phyloP scores from a whole-genome alignment of 139 green algal species.

The Desmodesmus armatus region DNA sequence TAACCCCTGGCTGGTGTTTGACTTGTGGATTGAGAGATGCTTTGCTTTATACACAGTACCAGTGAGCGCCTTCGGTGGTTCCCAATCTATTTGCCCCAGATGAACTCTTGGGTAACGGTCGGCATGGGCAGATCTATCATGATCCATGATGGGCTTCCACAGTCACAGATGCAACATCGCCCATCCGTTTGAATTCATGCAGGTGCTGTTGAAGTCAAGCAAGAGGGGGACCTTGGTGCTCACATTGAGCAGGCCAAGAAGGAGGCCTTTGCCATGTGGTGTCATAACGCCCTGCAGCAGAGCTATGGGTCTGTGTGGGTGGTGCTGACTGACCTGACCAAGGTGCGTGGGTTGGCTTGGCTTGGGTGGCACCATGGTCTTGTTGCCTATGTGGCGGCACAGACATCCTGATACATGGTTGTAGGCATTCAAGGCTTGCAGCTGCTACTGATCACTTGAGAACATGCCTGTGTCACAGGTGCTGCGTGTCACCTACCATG shows the following conservation, averaged over 20 bases:
- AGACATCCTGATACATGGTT: neutral
- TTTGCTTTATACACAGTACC: neutral
- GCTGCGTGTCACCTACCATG: conserved; percentile 5
- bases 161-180: neutral
- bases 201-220: conserved; percentile 19
- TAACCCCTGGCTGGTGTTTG: neutral
- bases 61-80: neutral
- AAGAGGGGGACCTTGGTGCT: neutral
- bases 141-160: neutral
- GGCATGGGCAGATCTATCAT: neutral
- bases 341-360: neutral
- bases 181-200: neutral
- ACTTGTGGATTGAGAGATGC: neutral
- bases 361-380: neutral
- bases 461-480: conserved; percentile 9
- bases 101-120: neutral
- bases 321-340: neutral
- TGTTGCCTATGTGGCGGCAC: neutral
- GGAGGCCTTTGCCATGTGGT: conserved; percentile 28
- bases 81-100: neutral
- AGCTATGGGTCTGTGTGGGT: neutral
- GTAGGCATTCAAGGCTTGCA: neutral
- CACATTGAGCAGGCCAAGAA: conserved; percentile 17
- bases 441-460: neutral
- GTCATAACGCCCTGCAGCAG: neutral